Evolutionary conservation across 805 yeast species (phyloP).

Genomic region (Candida fluviatilis): DNA sequence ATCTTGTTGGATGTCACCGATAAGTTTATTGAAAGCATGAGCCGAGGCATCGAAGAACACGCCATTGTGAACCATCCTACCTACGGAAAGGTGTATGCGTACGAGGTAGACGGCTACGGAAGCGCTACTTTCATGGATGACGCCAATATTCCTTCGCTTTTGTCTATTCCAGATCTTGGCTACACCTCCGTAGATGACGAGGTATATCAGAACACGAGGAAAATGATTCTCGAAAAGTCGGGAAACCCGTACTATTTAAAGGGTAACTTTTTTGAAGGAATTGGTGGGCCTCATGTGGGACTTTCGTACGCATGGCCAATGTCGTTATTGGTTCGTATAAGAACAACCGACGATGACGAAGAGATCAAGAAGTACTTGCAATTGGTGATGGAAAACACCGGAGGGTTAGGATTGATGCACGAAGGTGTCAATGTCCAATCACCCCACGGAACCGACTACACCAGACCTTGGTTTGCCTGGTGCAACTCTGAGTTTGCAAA

Average conservation of each 20-base stretch:
- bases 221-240: slow-evolving; percentile 59
- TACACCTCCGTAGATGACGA: slow-evolving; percentile 47
- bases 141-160: slow-evolving; percentile 80
- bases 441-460: slow-evolving; percentile 44
- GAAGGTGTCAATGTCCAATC: slow-evolving; percentile 70
- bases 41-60: slow-evolving; percentile 53
- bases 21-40: slow-evolving; percentile 39
- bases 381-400: slow-evolving; percentile 57
- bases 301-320: slow-evolving; percentile 84
- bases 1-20: slow-evolving; percentile 21
- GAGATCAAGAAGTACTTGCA: slow-evolving; percentile 55
- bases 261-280: slow-evolving; percentile 65
- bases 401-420: slow-evolving; percentile 76
- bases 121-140: slow-evolving; percentile 77
- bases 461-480: slow-evolving; percentile 94
- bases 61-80: slow-evolving; percentile 66
- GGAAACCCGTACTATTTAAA: slow-evolving; percentile 77
- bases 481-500: slow-evolving; percentile 89
- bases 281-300: slow-evolving; percentile 92
- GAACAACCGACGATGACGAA: slow-evolving; percentile 68
- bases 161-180: slow-evolving; percentile 79
- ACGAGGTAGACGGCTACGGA: slow-evolving; percentile 87
- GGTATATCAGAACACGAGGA: slow-evolving; percentile 73
- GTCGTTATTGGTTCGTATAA: slow-evolving; percentile 69
- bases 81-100: slow-evolving; percentile 79